Evolutionary conservation across 83 land plant genomes (phyloP), one percentile per base, ranked within the genome.

Genomic region (Thuja plicata): DNA sequence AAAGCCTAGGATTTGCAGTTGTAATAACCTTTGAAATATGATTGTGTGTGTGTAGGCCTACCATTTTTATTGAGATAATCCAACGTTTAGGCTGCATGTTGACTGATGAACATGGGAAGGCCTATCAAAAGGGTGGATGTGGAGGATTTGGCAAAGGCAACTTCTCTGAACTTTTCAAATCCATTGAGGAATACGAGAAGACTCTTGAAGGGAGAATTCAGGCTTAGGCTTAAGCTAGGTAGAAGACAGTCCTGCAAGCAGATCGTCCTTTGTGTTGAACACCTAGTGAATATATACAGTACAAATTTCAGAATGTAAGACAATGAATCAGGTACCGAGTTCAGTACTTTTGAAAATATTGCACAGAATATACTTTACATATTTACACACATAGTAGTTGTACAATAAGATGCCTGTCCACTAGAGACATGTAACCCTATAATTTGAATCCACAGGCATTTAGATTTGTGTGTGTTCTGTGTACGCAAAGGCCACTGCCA

Each of bases 141-240:
- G 99, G 99, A 83, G 99, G 99, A 27, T 98, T 98, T 90, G 99
- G 99, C 55, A 98, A 98, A 89, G 99, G 99, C 6, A 98, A 98
- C 90, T 97, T 98, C 88, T 95, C 99, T 5, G 99, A 98, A 91
- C 95, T 98, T 38, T 98, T 97, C 91, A 98, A 96, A 80, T 97
- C 99, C 87, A 97, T 98, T 62, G 99, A 98, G 86, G 99, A 98
- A 87, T 98, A 96, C 83, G 98, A 98, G 92, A 98, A 98, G 89
- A 97, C 93, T 6, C 89, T 92, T 32, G 92, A 92, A 88, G 91
- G 91, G 84, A 88, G 90, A 70, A 1, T 19, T 5, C 71, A 88
- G 52, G 84, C 91, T 74, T 85, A 86, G 52, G 54, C 24, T 70
- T 55, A 45, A 34, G n/a, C 27, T 52, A 60, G 66, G 7, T 60